These are phyloP conservation scores for Paxillus rubicundulus DNA, from an alignment of 768 basidiomycete genomes.

Conservation along the genomic window DNA sequence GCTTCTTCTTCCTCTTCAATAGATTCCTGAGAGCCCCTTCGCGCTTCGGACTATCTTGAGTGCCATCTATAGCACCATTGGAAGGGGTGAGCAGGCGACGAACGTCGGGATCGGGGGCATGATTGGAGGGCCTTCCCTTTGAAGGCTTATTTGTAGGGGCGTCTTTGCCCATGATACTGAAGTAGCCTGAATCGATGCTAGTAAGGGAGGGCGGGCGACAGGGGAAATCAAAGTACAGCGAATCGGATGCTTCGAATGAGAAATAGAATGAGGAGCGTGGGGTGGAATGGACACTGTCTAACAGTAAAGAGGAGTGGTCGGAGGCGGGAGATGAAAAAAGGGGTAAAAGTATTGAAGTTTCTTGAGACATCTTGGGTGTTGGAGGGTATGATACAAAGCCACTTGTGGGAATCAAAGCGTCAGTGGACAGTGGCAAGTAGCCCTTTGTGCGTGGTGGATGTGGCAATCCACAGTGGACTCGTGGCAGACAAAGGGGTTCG, in stretches of 20 bases:
- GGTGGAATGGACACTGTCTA: conserved; percentile 12
- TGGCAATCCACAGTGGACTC: conserved; percentile 2
- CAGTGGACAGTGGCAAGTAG: conserved; percentile 15
- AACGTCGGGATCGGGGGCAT: conserved; percentile 6
- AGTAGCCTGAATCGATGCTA: conserved; percentile 32
- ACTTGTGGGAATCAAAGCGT: conserved; percentile 20
- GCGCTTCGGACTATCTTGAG: conserved; percentile 18
- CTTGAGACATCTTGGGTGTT: conserved; percentile 17
- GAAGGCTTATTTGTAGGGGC: conserved; percentile 9
- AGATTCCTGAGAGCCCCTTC: conserved; percentile 17
- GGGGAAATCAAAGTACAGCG: background rate
- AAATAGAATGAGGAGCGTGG: conserved; percentile 21
- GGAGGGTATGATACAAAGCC: conserved; percentile 9
- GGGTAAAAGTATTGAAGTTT: conserved; percentile 12
- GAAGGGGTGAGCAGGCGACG: conserved; percentile 10
- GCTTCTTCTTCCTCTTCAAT: conserved; percentile 25
- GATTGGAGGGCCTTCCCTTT: conserved; percentile 8
- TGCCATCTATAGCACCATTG: conserved; percentile 1
- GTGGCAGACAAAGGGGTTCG: conserved; percentile 20
- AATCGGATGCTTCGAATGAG: conserved; percentile 1
- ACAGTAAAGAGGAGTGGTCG: conserved; percentile 10
- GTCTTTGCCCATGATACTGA: conserved; percentile 23
- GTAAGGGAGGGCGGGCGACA: conserved; percentile 19
- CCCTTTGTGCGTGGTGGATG: conserved; percentile 24
- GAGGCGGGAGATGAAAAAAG: conserved; percentile 12